Conservation (phyloP, 1,284 basidiomycete species). For the Ustilago trichophora region DNA sequence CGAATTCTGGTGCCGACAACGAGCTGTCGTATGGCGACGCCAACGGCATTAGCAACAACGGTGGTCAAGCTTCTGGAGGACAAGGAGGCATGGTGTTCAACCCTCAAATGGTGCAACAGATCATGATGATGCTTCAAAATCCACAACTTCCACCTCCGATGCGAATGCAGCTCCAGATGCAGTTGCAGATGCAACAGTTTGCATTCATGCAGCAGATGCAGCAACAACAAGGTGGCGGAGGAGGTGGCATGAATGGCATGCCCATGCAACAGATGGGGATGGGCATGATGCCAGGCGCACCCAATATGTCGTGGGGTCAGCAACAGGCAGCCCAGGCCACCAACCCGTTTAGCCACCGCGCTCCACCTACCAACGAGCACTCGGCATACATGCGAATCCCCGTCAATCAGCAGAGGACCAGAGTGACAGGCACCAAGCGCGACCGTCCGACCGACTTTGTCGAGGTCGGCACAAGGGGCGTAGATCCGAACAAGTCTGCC, state of each 20-base stretch:
- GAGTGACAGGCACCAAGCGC: conserved; percentile 27
- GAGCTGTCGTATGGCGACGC: conserved; percentile 25
- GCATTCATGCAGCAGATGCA: conserved; percentile 59
- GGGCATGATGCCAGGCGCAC: conserved; percentile 31
- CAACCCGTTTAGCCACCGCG: conserved; percentile 31
- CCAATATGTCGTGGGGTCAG: conserved; percentile 30
- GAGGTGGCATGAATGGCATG: too few relatives aligned
- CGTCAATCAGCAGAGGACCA: conserved; percentile 30
- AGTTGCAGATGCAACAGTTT: conserved; percentile 62
- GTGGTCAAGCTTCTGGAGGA: conserved; percentile 1
- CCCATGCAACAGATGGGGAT: too few relatives aligned
- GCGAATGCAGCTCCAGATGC: conserved; percentile 65
- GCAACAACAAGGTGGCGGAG: conserved; percentile 15
- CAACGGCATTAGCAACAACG: conserved; percentile 6
- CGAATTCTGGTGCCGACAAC: conserved; percentile 15
- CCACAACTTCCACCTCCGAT: conserved; percentile 61
- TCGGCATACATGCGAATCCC: conserved; percentile 48
- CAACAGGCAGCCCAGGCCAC: conserved; percentile 29
- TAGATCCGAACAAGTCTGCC: conserved; percentile 29
- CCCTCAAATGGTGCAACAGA: conserved; percentile 59
- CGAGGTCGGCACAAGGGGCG: conserved; percentile 37
- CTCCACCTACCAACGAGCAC: conserved; percentile 36
- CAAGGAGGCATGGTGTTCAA: conserved; percentile 49
- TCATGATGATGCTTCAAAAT: conserved; percentile 64
- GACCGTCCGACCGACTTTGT: conserved; percentile 53